Percentiles rank a stretch among this genome's conserved stretches.
Evolutionary conservation across 306 rosid species (phyloP).

Genomic region (Castanea sativa): DNA sequence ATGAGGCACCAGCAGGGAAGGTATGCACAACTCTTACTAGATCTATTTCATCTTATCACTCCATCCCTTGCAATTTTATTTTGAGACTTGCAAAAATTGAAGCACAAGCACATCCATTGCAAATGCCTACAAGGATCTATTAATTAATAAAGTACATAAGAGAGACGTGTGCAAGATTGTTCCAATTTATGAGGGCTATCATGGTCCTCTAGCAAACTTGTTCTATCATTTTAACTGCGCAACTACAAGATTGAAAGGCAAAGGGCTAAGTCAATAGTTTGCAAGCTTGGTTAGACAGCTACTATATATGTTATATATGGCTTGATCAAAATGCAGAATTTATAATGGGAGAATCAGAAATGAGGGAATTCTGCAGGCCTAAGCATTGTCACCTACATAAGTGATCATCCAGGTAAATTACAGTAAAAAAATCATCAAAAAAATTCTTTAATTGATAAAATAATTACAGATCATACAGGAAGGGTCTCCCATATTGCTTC

Average conservation of each 20-base stretch:
- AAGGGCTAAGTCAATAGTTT: too few species aligned
- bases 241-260: too few species aligned
- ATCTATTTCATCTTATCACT: neutral
- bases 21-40: neutral
- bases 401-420: neutral
- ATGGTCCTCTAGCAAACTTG: too few species aligned
- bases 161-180: neutral
- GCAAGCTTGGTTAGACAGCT: too few species aligned
- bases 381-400: neutral
- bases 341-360: too few species aligned
- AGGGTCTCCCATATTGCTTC: slow-evolving; percentile 98
- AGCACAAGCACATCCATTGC: too few species aligned
- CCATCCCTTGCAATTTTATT: neutral
- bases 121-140: too few species aligned
- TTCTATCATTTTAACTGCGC: too few species aligned
- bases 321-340: too few species aligned
- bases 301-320: too few species aligned
- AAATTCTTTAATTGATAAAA: slow-evolving; percentile 21
- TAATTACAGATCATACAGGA: slow-evolving; percentile 71
- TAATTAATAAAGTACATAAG: too few species aligned
- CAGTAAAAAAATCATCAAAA: slow-evolving; percentile 13
- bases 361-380: neutral
- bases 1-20: neutral
- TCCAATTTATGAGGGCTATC: neutral
- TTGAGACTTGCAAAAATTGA: too few species aligned